Evolutionary conservation across 2,329 filamentous ascomycete species (phyloP), one percentile per base, ranked within the genome.

Genomic region (Colletotrichum neosansevieriae): DNA sequence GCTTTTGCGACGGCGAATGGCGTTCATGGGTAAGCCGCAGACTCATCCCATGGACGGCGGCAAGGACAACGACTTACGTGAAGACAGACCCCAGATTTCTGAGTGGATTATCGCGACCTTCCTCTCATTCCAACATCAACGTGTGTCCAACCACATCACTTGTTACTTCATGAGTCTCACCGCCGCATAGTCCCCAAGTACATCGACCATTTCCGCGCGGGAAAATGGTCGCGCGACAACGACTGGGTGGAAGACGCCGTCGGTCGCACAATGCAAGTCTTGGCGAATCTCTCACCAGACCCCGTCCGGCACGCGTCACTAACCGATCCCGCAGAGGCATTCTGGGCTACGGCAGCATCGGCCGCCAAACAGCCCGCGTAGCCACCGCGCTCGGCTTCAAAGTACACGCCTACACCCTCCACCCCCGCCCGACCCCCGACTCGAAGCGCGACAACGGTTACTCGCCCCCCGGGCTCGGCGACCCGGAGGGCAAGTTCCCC

Each of bases 401-500:
- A 32, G 87, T 95, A 0, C 83, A 94, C 75, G 92, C 92, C 1
- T 94, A 92, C 80, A 95, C 92, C 0, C 89, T 92, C 0, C 88
- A 87, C 29, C 86, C 91, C 1, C 89, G 91, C n/a, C 76, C 82
- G 9, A 93, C 91, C 0, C 85, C 89, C 0, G 89, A 89, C 62
- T 91, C 89, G 1, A 86, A 86, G 50, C 81, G 79, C 32, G 92
- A 95, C 77, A 76, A 79, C 13, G 86, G 88, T 6, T 95, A 91
- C 79, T 86, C 90, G 38, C 88, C 93, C 0, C 88, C 89, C 0
- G 88, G 89, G 0, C 92, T 91, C 7, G 86, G 86, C 5, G 86
- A 88, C 58, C 81, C 81, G 2, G 79, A 83, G 0, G 86, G 86
- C 11, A 59, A 74, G 7, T 78, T 85, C n/a, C 86, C 86, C 0